phyloP scores from a whole-genome alignment of 2,329 filamentous ascomycete genomes.

The Rutstroemia sydowiana region DNA sequence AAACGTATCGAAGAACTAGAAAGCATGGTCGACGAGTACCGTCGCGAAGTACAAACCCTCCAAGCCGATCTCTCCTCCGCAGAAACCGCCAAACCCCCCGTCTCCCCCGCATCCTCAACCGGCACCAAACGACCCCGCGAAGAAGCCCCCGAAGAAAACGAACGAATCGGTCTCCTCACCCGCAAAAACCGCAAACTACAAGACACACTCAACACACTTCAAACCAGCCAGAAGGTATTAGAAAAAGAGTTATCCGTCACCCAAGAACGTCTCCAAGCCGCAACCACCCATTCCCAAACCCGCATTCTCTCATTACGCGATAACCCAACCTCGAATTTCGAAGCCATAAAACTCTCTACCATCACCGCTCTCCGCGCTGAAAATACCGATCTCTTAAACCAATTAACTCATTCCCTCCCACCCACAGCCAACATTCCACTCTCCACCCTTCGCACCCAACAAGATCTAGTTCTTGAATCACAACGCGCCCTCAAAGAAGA shows the following conservation, averaged over 20 bases:
- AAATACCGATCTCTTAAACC: slow-evolving; percentile 73
- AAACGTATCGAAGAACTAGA: slow-evolving; percentile 76
- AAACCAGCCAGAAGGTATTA: slow-evolving; percentile 63
- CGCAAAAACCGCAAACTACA: slow-evolving; percentile 84
- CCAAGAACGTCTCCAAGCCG: slow-evolving; percentile 62
- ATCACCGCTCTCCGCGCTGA: slow-evolving; percentile 72
- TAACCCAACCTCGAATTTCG: slow-evolving; percentile 84
- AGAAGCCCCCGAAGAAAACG: slow-evolving; percentile 46
- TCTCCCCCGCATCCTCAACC: slow-evolving; percentile 34
- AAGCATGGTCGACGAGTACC: slow-evolving; percentile 78
- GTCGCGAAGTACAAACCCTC: slow-evolving; percentile 66
- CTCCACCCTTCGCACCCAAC: slow-evolving; percentile 66
- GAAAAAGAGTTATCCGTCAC: slow-evolving; percentile 68
- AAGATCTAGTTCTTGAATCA: slow-evolving; percentile 67
- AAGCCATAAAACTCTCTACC: slow-evolving; percentile 76
- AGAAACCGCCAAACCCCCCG: slow-evolving; percentile 39
- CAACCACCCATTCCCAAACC: slow-evolving; percentile 62
- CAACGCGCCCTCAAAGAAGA: slow-evolving; percentile 62
- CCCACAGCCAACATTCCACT: slow-evolving; percentile 52
- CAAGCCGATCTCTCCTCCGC: slow-evolving; percentile 65
- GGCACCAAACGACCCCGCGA: slow-evolving; percentile 60
- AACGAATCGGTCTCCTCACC: slow-evolving; percentile 74
- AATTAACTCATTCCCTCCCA: slow-evolving; percentile 47
- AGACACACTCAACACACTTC: slow-evolving; percentile 62
- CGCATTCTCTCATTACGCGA: slow-evolving; percentile 78